phyloP scores from a whole-genome alignment of 306 rosid genomes.

The Herpetospermum pedunculosum region DNA sequence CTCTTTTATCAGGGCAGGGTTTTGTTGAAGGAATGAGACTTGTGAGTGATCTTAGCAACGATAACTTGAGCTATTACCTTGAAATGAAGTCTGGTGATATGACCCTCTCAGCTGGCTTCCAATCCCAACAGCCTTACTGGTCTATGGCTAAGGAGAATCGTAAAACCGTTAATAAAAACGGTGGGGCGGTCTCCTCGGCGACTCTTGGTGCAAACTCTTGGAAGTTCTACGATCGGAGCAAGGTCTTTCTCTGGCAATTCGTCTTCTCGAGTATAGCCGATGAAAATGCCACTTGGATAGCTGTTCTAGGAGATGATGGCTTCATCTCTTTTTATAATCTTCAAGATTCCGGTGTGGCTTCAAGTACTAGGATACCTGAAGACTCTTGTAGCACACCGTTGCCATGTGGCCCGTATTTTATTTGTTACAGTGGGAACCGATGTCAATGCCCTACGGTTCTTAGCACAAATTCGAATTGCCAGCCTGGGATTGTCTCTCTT shows the following conservation, averaged over 20 bases:
- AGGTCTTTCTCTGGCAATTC: slow-evolving; percentile 59
- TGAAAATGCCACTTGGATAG: slow-evolving; percentile 53
- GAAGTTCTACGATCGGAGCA: slow-evolving; percentile 54
- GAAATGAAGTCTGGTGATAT: slow-evolving; percentile 61
- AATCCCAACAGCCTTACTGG: slow-evolving; percentile 77
- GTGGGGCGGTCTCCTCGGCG: slow-evolving; percentile 34
- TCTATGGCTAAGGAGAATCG: slow-evolving; percentile 55
- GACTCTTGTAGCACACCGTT: slow-evolving; percentile 60
- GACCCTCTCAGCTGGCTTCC: slow-evolving; percentile 51
- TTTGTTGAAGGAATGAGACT: slow-evolving; percentile 67
- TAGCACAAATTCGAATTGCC: slow-evolving; percentile 39
- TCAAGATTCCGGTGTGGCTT: slow-evolving; percentile 17
- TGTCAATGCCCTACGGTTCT: slow-evolving; percentile 78
- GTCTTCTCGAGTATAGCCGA: slow-evolving; percentile 24
- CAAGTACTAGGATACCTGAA: slow-evolving; percentile 39
- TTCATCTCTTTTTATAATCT: slow-evolving; percentile 55
- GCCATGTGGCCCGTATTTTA: slow-evolving; percentile 55
- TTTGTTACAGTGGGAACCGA: slow-evolving; percentile 28
- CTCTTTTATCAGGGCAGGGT: slow-evolving; percentile 58
- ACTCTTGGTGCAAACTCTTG: slow-evolving; percentile 62
- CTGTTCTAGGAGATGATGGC: slow-evolving; percentile 63
- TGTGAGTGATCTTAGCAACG: slow-evolving; percentile 31
- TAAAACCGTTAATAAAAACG: slow-evolving; percentile 31
- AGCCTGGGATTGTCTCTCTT: slow-evolving; percentile 43
- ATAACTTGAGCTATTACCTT: slow-evolving; percentile 46